phyloP scores from a whole-genome alignment of 75 land plant genomes.

The Ceratopteris richardii region DNA sequence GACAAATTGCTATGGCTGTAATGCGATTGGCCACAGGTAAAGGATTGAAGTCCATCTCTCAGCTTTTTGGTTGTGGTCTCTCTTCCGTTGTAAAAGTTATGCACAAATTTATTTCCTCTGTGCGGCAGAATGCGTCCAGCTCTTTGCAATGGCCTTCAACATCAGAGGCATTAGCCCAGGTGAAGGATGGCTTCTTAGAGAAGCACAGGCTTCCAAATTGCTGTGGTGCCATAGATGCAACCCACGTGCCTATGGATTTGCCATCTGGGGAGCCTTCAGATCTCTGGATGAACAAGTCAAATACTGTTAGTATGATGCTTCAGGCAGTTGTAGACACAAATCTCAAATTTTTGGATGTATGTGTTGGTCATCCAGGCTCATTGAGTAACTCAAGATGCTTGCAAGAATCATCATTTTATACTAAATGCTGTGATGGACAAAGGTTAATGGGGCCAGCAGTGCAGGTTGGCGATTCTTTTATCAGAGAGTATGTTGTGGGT shows the following conservation, averaged over 20 bases:
- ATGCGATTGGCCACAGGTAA: conserved; percentile 19
- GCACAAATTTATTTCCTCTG: conserved; percentile 12
- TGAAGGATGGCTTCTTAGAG: conserved; percentile 18
- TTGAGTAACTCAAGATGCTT: conserved; percentile 17
- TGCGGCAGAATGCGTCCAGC: conserved; percentile 5
- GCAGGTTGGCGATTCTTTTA: neutral
- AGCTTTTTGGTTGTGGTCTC: conserved; percentile 18
- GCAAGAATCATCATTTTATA: conserved; percentile 9
- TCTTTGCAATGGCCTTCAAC: conserved; percentile 17
- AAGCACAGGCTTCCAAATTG: conserved; percentile 22
- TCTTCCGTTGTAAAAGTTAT: conserved; percentile 17
- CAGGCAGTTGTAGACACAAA: conserved; percentile 30
- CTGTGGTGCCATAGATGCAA: conserved; percentile 25
- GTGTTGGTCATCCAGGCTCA: conserved; percentile 16
- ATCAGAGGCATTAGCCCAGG: conserved; percentile 9
- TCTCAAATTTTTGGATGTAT: conserved; percentile 23
- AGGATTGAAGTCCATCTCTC: conserved; percentile 8
- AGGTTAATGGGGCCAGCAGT: conserved; percentile 15
- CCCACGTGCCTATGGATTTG: conserved; percentile 18
- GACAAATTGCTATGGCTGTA: conserved; percentile 27
- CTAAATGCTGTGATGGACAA: conserved; percentile 10
- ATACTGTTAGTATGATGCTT: conserved; percentile 19
- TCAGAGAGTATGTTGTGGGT: conserved; percentile 22
- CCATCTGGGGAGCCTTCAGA: conserved; percentile 10
- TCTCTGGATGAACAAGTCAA: conserved; percentile 14